Percentiles rank a stretch among this genome's conserved stretches.
Conservation (phyloP, 148 eudicot genomes). For the Simmondsia chinensis region DNA sequence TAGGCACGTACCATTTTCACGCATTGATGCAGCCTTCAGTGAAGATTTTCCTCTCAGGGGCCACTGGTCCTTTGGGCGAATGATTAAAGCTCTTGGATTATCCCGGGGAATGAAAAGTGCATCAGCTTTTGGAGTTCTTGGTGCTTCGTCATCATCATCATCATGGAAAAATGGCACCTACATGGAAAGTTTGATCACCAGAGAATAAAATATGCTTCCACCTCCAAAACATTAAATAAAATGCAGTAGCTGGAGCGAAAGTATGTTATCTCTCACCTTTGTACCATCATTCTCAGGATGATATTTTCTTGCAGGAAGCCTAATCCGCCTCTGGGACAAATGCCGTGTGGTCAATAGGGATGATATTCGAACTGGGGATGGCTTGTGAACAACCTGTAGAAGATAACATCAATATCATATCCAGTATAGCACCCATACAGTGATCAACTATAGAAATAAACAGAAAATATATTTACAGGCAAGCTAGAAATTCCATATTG, state of each 20-base stretch:
- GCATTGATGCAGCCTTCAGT: constrained; percentile 25
- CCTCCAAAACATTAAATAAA: too few relatives aligned
- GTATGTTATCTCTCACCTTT: constrained; percentile 35
- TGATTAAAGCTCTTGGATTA: constrained; percentile 84
- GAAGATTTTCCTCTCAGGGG: constrained; percentile 37
- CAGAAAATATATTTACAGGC: constrained; percentile 49
- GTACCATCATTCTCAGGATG: constrained; percentile 68
- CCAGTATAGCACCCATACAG: background rate
- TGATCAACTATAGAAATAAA: background rate
- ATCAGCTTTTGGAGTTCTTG: constrained; percentile 85
- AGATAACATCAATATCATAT: constrained; percentile 3
- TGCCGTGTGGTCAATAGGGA: constrained; percentile 89
- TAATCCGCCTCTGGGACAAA: constrained; percentile 78
- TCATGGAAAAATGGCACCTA: constrained; percentile 83
- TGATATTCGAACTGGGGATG: constrained; percentile 73
- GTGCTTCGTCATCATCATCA: constrained; percentile 79
- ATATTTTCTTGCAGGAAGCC: constrained; percentile 90
- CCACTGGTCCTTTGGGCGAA: constrained; percentile 80
- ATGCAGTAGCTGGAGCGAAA: too few relatives aligned
- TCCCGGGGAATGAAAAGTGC: constrained; percentile 90
- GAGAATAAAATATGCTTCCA: background rate
- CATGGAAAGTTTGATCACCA: constrained; percentile 3
- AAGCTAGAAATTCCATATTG: constrained; percentile 94
- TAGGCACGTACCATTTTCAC: constrained; percentile 52
- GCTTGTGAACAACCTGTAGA: constrained; percentile 84